Percentiles rank a stretch among this genome's conserved stretches.
phyloP scores from a whole-genome alignment of 768 basidiomycete species.

The Lentinula lateritia region DNA sequence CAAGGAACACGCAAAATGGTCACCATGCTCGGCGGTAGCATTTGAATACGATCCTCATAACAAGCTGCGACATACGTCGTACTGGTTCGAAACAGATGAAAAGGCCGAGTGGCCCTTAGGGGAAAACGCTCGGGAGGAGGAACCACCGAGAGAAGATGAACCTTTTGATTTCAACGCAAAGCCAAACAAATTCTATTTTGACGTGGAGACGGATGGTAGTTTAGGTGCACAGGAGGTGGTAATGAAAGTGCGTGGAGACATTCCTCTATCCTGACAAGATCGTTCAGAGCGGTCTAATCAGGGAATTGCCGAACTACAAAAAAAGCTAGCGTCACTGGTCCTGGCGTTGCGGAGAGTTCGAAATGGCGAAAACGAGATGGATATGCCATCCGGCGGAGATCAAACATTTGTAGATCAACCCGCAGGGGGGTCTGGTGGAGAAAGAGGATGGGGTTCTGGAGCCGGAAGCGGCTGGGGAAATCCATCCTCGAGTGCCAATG shows the following conservation, averaged over 20 bases:
- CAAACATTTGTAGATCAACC: constrained; percentile 17
- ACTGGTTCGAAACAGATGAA: constrained; percentile 87
- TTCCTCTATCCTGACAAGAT: background rate
- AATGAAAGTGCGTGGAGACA: constrained; percentile 52
- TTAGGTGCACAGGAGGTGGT: constrained; percentile 85
- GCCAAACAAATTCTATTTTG: constrained; percentile 88
- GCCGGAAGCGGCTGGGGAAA: constrained; percentile 6
- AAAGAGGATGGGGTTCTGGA: constrained; percentile 15
- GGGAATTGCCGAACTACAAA: constrained; percentile 76
- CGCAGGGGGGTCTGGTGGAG: constrained; percentile 14
- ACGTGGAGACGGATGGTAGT: constrained; percentile 93
- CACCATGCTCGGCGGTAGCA: constrained; percentile 88
- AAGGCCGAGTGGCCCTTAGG: constrained; percentile 89
- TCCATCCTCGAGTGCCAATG: constrained; percentile 22
- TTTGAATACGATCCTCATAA: constrained; percentile 99
- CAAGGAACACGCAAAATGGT: constrained; percentile 99
- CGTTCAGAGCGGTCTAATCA: constrained; percentile 20
- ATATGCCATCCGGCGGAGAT: constrained; percentile 39
- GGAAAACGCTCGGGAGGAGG: constrained; percentile 81
- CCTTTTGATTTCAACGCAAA: constrained; percentile 85
- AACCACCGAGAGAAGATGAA: constrained; percentile 72
- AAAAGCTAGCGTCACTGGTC: constrained; percentile 75
- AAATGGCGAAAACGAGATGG: constrained; percentile 57
- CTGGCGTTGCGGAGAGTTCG: constrained; percentile 41
- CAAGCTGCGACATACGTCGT: constrained; percentile 89